A percentile compares a stretch with the other conserved stretches of the same genome.
These are phyloP conservation scores for Globisporangium radiosum DNA, from an alignment of 352 stramenopile species.

Conservation along the genomic window DNA sequence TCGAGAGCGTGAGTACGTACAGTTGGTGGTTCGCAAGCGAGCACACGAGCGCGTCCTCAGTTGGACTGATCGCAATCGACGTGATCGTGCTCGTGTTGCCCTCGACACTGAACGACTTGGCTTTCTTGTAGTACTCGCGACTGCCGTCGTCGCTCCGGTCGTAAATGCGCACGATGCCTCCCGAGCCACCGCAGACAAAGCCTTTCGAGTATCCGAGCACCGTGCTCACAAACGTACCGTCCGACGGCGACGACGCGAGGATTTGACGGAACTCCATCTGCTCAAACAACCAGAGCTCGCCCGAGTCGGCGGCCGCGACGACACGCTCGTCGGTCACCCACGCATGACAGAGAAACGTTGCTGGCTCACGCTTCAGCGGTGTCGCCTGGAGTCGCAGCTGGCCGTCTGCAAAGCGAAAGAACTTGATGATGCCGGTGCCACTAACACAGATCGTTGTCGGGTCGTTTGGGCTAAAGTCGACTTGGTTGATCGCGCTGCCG, in stretches of 20 bases:
- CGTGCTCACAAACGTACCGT: slow-evolving; percentile 78
- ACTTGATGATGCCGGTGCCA: slow-evolving; percentile 86
- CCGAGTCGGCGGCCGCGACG: slow-evolving; percentile 82
- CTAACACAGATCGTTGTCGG: slow-evolving; percentile 80
- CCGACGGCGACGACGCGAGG: slow-evolving; percentile 57
- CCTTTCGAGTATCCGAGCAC: slow-evolving; percentile 89
- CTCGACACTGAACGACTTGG: slow-evolving; percentile 86
- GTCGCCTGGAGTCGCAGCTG: slow-evolving; percentile 67
- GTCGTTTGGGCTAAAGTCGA: slow-evolving; percentile 88
- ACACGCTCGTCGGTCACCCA: slow-evolving; percentile 92
- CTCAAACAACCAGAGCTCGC: slow-evolving; percentile 91
- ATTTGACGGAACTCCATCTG: slow-evolving; percentile 87
- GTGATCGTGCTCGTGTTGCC: slow-evolving; percentile 73
- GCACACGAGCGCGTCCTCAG: slow-evolving; percentile 86
- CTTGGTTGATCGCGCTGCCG: slow-evolving; percentile 72
- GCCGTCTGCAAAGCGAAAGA: slow-evolving; percentile 83
- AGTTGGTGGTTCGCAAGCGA: slow-evolving; percentile 87
- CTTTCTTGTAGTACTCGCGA: slow-evolving; percentile 88
- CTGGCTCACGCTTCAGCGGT: slow-evolving; percentile 67
- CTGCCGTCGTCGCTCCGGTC: slow-evolving; percentile 75
- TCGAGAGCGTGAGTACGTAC: slow-evolving; percentile 88
- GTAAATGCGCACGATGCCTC: slow-evolving; percentile 73
- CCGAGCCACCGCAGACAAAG: slow-evolving; percentile 76
- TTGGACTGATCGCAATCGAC: slow-evolving; percentile 84
- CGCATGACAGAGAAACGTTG: slow-evolving; percentile 86